These are phyloP conservation scores for Phlebiopsis gigantea DNA, from an alignment of 768 basidiomycete species.

Conservation along the genomic window DNA sequence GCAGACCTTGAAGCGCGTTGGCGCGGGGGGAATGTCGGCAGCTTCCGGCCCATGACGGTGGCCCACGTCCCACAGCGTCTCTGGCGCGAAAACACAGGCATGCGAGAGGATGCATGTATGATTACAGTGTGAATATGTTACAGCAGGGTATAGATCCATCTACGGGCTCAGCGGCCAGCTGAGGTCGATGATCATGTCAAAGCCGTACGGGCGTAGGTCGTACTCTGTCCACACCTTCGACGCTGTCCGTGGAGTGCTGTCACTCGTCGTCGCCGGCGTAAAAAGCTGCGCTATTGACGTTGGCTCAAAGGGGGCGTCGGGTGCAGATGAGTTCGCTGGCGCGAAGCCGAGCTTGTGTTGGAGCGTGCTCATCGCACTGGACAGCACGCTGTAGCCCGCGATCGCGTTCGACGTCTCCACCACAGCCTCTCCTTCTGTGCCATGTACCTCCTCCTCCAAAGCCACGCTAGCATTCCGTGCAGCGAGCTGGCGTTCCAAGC, in stretches of 20 bases:
- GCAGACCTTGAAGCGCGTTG: constrained; percentile 8
- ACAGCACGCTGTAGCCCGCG: background rate
- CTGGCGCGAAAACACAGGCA: background rate
- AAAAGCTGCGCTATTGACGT: background rate
- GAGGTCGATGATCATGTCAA: constrained; percentile 71
- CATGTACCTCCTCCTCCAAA: background rate
- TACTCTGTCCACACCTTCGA: constrained; percentile 43
- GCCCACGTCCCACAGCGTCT: background rate
- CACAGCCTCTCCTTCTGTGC: background rate
- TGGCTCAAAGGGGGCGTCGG: background rate
- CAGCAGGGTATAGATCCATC: background rate
- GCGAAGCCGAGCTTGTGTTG: background rate
- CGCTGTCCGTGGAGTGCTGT: background rate
- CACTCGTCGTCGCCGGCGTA: background rate
- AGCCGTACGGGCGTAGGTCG: constrained; percentile 67
- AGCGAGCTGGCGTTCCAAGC: constrained; percentile 28
- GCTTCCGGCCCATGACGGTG: constrained; percentile 5
- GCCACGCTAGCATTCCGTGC: background rate
- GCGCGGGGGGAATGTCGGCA: constrained; percentile 3
- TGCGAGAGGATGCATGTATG: background rate
- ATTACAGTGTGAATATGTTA: background rate
- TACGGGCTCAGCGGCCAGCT: constrained; percentile 43
- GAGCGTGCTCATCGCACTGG: background rate
- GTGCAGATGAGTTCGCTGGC: background rate
- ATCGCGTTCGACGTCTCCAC: background rate